Percentiles rank a stretch among this genome's conserved stretches.
Evolutionary conservation across 345 rosid genomes (phyloP).

Genomic region (Hibiscus tridactylites): DNA sequence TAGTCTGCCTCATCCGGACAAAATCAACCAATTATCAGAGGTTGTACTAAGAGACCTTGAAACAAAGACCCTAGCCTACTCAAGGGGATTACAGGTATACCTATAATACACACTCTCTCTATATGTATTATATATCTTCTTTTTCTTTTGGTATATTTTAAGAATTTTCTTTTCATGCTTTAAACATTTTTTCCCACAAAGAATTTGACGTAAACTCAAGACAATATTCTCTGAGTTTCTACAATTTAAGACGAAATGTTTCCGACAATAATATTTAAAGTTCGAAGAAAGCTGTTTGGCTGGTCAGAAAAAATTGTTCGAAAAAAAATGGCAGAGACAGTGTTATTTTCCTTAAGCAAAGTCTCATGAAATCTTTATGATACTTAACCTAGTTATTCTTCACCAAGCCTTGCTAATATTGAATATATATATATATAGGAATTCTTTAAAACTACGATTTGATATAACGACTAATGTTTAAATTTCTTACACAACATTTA

Average conservation of each 20-base stretch:
- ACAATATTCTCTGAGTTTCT: neutral
- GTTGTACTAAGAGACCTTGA: neutral
- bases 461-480: too few species aligned
- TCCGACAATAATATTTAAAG: neutral
- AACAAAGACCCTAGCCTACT: conserved; percentile 5
- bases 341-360: neutral
- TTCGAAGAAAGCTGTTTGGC: conserved; percentile 12
- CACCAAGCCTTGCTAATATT: neutral
- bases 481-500: too few species aligned
- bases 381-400: neutral
- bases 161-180: neutral
- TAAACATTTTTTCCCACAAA: neutral
- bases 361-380: neutral
- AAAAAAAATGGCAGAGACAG: neutral
- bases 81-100: conserved; percentile 1
- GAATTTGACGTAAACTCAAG: neutral
- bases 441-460: too few species aligned
- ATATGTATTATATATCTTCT: neutral
- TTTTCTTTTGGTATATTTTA: neutral
- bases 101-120: neutral
- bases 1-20: conserved; percentile 9
- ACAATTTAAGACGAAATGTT: neutral
- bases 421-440: neutral
- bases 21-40: neutral
- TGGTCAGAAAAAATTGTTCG: neutral